Evolutionary conservation across 495 filamentous ascomycete genomes (phyloP).

Genomic region (Talaromyces proteolyticus): DNA sequence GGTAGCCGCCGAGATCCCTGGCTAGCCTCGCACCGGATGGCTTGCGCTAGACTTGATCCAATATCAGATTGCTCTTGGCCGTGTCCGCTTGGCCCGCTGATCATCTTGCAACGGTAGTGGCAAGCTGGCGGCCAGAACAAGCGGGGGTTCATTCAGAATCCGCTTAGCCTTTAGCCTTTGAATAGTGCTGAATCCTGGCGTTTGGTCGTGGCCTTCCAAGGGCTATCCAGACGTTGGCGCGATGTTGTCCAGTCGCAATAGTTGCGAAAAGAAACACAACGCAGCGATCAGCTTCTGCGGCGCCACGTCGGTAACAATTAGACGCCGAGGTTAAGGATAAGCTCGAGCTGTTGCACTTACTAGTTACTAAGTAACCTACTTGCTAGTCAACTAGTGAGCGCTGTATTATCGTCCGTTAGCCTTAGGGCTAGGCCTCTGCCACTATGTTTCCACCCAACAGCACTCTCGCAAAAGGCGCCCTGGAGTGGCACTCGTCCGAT

Average conservation of each 20-base stretch:
- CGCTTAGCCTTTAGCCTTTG: background rate
- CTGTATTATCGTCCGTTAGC: too few species aligned
- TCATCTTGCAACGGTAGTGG: background rate
- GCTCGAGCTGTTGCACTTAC: background rate
- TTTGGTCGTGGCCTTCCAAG: too few species aligned
- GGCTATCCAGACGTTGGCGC: too few species aligned
- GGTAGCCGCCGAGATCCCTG: conserved; percentile 5
- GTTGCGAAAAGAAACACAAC: background rate
- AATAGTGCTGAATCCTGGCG: background rate
- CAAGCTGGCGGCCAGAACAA: background rate
- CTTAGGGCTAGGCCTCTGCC: background rate
- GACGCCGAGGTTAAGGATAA: background rate
- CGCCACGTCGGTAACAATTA: conserved; percentile 4
- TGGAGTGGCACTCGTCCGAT: background rate
- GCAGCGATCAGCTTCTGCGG: background rate
- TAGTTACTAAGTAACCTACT: too few species aligned
- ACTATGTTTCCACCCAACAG: background rate
- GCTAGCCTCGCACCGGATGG: conserved; percentile 3
- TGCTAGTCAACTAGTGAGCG: too few species aligned
- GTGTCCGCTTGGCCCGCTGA: background rate
- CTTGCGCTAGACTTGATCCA: too few species aligned
- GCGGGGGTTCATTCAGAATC: background rate
- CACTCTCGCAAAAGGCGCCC: background rate
- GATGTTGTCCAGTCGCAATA: too few species aligned
- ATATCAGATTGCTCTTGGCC: too few species aligned